Evolutionary conservation across 129 eudicot species (phyloP), one percentile per base, ranked within the genome.

Genomic region (Chrysanthemum seticuspe): DNA sequence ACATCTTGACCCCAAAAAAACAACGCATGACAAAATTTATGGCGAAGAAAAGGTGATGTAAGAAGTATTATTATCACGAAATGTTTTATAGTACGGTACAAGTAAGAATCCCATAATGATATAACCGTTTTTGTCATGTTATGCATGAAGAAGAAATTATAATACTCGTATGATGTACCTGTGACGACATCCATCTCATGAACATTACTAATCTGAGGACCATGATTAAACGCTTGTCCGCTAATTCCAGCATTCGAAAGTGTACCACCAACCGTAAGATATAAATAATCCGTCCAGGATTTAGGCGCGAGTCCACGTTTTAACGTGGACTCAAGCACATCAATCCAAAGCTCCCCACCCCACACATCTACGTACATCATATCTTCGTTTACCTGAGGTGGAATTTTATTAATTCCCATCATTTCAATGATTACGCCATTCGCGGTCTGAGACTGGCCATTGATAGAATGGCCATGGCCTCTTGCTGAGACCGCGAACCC

Each of bases 391-490:
- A 89, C 95, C 9, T 45, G 29, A 14, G 74, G 71, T 52, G 69
- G n/a, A 40, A 13, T 9, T 31, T 67, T 16, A 15, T 67, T 27
- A 13, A 70, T 48, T 10, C 86, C 74, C 45, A 79, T 86, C 98
- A 93, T 93, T 70, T 90, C 71, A 29, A 93, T 63, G 23, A 93
- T 88, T 13, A 93, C 90, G 1, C 98, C 98, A n/a, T 82, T 86
- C 2, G 13, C 14, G 1, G 86, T 67, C 74, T 81, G 87, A 4
- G 98, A 87, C 74, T 93, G 98, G 19, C 98, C 98, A 73, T 87
- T 93, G 14, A 93, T 90, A 2, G 98, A 93, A 72, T 93, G 98
- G 25, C 98, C 98, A 74, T 93, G 98, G 4, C 98, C 98, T 56
- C 98, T 68, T 0, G 98, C 98, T 52, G 98, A 93, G 7, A 93